Evolutionary conservation across 106 monocot genomes (phyloP).

Genomic region (Acanthochlamys bracteata): DNA sequence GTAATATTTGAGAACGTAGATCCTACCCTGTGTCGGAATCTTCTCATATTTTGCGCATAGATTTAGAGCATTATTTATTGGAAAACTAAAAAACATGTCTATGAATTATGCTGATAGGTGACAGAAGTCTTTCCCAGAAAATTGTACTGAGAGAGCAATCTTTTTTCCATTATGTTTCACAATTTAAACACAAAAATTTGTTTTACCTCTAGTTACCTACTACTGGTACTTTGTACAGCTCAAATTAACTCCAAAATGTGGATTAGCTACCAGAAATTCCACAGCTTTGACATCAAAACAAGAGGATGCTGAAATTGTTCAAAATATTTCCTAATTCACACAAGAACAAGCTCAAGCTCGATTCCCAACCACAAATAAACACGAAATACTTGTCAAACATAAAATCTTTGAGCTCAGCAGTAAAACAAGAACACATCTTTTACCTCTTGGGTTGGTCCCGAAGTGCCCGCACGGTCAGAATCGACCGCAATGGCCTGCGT

Average conservation of each 20-base stretch:
- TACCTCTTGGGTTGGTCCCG: constrained; percentile 24
- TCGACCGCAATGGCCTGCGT: constrained; percentile 43
- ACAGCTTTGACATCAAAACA: not conserved
- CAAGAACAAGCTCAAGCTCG: no score
- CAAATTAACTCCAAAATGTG: no score
- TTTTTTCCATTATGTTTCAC: not conserved
- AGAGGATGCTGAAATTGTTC: not conserved
- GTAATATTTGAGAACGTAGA: no score
- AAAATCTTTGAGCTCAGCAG: no score
- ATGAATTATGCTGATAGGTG: not conserved
- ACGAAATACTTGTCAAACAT: no score
- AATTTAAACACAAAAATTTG: no score
- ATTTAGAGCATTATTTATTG: not conserved
- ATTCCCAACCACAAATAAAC: no score
- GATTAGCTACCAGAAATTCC: no score
- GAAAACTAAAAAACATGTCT: not conserved
- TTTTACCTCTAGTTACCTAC: no score
- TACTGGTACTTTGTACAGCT: no score
- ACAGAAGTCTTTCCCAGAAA: not conserved
- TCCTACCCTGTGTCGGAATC: not conserved
- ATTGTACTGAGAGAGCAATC: not conserved
- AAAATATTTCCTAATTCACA: not conserved
- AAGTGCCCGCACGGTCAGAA: constrained; percentile 33
- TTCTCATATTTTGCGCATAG: not conserved
- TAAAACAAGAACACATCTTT: no score